phyloP scores from a whole-genome alignment of 768 basidiomycete genomes.

The Favolaschia claudopus region DNA sequence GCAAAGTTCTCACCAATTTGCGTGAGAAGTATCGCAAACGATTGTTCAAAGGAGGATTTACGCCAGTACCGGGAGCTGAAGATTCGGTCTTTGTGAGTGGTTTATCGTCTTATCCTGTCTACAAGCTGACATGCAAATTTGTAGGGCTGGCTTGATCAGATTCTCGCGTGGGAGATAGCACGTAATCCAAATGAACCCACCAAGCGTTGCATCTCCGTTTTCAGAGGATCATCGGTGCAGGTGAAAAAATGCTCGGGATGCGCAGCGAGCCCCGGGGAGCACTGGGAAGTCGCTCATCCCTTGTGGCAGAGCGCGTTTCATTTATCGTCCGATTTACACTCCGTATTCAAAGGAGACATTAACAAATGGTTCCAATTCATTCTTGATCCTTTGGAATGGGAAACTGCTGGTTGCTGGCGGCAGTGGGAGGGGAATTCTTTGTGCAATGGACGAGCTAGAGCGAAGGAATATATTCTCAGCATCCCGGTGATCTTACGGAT shows the following conservation, averaged over 20 bases:
- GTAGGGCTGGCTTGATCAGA: conserved; percentile 9
- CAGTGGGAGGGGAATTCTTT: background rate
- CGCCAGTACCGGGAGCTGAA: background rate
- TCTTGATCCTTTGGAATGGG: conserved; percentile 7
- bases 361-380: conserved; percentile 13
- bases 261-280: background rate
- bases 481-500: conserved; percentile 5
- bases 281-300: conserved; percentile 16
- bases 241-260: conserved; percentile 6
- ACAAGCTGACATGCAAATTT: background rate
- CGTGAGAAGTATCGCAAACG: background rate
- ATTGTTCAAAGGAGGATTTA: background rate
- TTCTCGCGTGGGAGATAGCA: background rate
- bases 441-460: background rate
- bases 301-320: conserved; percentile 4
- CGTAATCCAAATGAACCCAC: background rate
- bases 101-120: background rate
- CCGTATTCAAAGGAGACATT: conserved; percentile 1
- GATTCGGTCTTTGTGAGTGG: conserved; percentile 8
- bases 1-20: background rate
- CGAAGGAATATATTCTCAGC: conserved; percentile 8
- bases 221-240: background rate
- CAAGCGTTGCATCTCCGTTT: background rate
- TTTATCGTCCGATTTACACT: background rate
- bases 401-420: conserved; percentile 8